phyloP scores from a whole-genome alignment of 1,139 yeast species.

The Hansenula sp. region DNA sequence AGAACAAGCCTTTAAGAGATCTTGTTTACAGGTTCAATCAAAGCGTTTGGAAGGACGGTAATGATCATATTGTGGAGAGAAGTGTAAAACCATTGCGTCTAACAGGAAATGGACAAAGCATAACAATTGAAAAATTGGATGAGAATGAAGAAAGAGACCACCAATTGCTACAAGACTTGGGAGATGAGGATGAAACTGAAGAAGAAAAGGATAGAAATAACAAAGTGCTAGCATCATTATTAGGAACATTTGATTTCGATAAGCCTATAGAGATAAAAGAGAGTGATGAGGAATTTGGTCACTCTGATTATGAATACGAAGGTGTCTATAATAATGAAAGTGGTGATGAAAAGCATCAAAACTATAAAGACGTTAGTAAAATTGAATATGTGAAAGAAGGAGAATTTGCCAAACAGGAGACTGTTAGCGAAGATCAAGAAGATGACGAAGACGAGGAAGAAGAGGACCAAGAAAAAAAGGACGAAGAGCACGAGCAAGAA shows the following conservation, averaged over 20 bases:
- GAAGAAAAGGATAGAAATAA: slow-evolving; percentile 36
- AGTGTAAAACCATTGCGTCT: slow-evolving; percentile 24
- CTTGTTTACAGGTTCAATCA: slow-evolving; percentile 58
- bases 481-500: slow-evolving; percentile 29
- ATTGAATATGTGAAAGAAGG: slow-evolving; percentile 23
- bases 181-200: slow-evolving; percentile 27
- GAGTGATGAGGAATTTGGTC: slow-evolving; percentile 38
- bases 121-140: slow-evolving; percentile 19
- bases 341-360: slow-evolving; percentile 40
- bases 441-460: slow-evolving; percentile 31
- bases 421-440: slow-evolving; percentile 26
- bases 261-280: slow-evolving; percentile 53
- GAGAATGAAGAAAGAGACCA: slow-evolving; percentile 25
- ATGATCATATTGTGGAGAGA: slow-evolving; percentile 73
- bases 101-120: slow-evolving; percentile 16
- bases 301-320: slow-evolving; percentile 45
- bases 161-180: slow-evolving; percentile 8
- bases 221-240: slow-evolving; percentile 48
- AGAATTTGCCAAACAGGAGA: slow-evolving; percentile 21
- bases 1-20: slow-evolving; percentile 56
- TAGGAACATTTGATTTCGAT: slow-evolving; percentile 55
- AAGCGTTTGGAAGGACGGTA: slow-evolving; percentile 82
- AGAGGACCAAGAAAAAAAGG: slow-evolving; percentile 21
- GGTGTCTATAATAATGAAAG: slow-evolving; percentile 32
- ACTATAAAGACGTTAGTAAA: slow-evolving; percentile 26